phyloP scores from a whole-genome alignment of 345 rosid genomes.

The Lumnitzera racemosa region DNA sequence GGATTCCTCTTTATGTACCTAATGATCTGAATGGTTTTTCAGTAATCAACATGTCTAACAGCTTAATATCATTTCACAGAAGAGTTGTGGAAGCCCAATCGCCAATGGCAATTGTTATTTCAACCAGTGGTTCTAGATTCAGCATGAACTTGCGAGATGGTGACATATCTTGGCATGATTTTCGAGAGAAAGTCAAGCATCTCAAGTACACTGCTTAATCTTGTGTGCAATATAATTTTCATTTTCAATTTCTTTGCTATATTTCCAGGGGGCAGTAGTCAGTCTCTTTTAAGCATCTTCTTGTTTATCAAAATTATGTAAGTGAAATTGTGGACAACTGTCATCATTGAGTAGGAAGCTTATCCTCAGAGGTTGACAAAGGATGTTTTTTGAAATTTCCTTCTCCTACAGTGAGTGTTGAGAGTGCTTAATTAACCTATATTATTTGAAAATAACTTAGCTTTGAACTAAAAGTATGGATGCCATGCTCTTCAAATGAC shows the following conservation, averaged over 20 bases:
- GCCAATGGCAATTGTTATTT: constrained; percentile 72
- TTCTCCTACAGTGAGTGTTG: no score
- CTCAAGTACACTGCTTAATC: constrained; percentile 35
- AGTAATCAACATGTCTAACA: constrained; percentile 19
- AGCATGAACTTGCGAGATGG: constrained; percentile 56
- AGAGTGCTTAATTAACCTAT: no score
- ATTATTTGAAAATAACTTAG: no score
- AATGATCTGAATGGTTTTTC: constrained; percentile 4
- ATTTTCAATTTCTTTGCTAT: neutral
- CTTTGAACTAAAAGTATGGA: no score
- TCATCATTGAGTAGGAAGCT: no score
- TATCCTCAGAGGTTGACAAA: no score
- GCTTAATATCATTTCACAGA: constrained; percentile 43
- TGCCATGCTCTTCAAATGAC: no score
- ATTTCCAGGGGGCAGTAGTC: no score
- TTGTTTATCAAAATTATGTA: no score
- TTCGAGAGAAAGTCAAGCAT: constrained; percentile 45
- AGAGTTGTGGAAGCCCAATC: constrained; percentile 83
- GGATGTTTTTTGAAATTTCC: no score
- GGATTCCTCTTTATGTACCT: constrained; percentile 22
- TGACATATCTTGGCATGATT: constrained; percentile 77
- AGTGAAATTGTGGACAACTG: no score
- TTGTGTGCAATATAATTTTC: constrained; percentile 3
- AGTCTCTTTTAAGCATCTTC: no score
- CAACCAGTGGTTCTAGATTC: constrained; percentile 42